Evolutionary conservation across 768 basidiomycete species (phyloP).

Genomic region (Gelatoporia subvermispora): DNA sequence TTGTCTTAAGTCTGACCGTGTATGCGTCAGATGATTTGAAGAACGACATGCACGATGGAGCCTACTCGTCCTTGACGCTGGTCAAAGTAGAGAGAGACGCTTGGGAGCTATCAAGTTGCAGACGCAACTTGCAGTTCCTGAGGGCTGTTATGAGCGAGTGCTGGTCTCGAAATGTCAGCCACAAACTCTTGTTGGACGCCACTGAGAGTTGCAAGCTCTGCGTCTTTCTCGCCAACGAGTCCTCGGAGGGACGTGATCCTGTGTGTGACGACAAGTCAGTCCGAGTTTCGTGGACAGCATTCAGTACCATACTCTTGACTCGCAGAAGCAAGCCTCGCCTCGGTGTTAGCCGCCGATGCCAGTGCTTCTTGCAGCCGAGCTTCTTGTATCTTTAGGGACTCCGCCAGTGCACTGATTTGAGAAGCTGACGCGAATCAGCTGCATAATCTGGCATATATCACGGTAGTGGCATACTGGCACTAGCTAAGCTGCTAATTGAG

Average conservation of each 20-base stretch:
- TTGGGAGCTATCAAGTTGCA: conserved; percentile 1
- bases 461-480: conserved; percentile 2
- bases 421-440: conserved; percentile 4
- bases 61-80: conserved; percentile 10
- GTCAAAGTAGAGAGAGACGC: conserved; percentile 4
- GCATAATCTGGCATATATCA: neutral
- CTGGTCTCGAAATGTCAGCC: neutral
- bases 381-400: conserved; percentile 13
- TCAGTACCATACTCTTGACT: conserved; percentile 10
- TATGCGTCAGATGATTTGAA: neutral
- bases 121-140: neutral
- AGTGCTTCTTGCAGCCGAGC: conserved; percentile 15
- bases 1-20: neutral
- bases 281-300: neutral
- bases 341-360: conserved; percentile 11
- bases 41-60: neutral
- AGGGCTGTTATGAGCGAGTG: neutral
- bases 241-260: conserved; percentile 8
- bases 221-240: conserved; percentile 5
- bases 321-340: conserved; percentile 9
- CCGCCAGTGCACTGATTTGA: conserved; percentile 8
- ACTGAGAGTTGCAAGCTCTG: conserved; percentile 5
- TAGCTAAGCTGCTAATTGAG: conserved; percentile 4
- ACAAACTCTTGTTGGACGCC: conserved; percentile 12
- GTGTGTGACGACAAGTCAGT: neutral